Base-by-base conservation (phyloP, 805 yeast genomes). In the Sungouiella blattae region DNA sequence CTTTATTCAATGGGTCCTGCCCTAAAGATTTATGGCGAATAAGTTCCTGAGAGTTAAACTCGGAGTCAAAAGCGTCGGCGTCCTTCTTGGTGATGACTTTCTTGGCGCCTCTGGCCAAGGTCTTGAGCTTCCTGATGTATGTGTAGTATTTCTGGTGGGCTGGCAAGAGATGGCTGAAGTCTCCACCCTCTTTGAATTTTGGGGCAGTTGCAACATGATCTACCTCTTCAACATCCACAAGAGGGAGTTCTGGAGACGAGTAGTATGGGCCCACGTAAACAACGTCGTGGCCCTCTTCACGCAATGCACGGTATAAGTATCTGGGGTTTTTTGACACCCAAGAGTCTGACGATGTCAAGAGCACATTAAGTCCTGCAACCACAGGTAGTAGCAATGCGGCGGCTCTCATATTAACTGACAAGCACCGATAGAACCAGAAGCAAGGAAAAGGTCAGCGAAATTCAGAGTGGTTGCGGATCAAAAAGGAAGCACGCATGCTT, bases 241-340 rank as follows among this genome's bases (percentile, higher is more conserved):
- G 18, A 13, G 30, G 30, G 9, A 14, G 18, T 14, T 37, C 26
- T n/a, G 22, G n/a, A 26, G 30, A 11, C 37, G 53, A 41, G 38
- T 59, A 49, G 26, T 60, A 52, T 0, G 68, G 62, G 5, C 58
- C 69, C 20, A 62, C 53, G 24, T 60, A 47, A 12, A 48, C 40
- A 21, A 63, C 69, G 4, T 46, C 49, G 37, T 64, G 70, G 27
- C 58, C 57, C 9, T 48, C 50, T 2, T 51, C 56, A 31, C 48
- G 43, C 26, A 66, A 47, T 13, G 54, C 52, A 12, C 55, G 41
- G 37, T 60, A 53, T 23, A 64, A 41, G 22, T 43, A 46, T 11
- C 69, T 44, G 12, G 53, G 41, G 40, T 63, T 61, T 35, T 58
- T 63, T 11, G 62, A 50, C 8, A 60, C 69, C 70, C 70, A 64